A percentile compares a stretch with the other conserved stretches of the same genome.
These are phyloP conservation scores for Solanum clarkiae DNA, from an alignment of 257 asterid genomes.

Conservation along the genomic window DNA sequence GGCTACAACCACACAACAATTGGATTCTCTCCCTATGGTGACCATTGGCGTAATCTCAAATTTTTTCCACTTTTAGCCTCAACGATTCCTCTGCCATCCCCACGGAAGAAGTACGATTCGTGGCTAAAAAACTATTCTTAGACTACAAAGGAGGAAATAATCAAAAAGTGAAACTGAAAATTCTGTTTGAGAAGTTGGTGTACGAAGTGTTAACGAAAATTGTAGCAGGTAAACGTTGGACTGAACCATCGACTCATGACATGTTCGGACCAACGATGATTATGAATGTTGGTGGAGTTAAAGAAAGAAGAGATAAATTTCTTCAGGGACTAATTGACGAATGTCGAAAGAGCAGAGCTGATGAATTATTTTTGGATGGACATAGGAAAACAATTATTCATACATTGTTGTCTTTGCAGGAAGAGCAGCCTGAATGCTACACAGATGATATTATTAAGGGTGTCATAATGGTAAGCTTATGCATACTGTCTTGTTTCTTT, in stretches of 20 bases:
- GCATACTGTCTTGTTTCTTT: too few relatives aligned
- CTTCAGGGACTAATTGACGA: conserved; percentile 7
- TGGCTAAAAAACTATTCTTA: conserved; percentile 7
- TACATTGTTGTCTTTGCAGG: neutral
- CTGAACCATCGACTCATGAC: conserved; percentile 10
- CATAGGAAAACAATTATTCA: neutral
- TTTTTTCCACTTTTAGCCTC: conserved; percentile 31
- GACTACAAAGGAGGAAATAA: neutral
- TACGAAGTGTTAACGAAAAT: conserved; percentile 22
- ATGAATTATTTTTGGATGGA: neutral
- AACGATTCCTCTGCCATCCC: conserved; percentile 13
- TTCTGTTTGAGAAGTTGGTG: conserved; percentile 23
- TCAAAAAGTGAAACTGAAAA: conserved; percentile 15
- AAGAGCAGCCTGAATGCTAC: neutral
- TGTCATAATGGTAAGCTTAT: conserved; percentile 3
- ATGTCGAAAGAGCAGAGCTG: neutral
- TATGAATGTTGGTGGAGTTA: neutral
- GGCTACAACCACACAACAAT: conserved; percentile 36
- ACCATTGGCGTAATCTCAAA: conserved; percentile 41
- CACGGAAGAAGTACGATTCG: conserved; percentile 14
- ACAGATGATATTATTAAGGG: conserved; percentile 15
- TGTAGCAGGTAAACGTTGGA: conserved; percentile 33
- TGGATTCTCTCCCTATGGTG: conserved; percentile 35
- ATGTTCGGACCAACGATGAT: conserved; percentile 18
- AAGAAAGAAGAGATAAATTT: neutral